A percentile compares a stretch with the other conserved stretches of the same genome.
Evolutionary conservation across 805 yeast species (phyloP).

Genomic region (Komagataella phaffii): DNA sequence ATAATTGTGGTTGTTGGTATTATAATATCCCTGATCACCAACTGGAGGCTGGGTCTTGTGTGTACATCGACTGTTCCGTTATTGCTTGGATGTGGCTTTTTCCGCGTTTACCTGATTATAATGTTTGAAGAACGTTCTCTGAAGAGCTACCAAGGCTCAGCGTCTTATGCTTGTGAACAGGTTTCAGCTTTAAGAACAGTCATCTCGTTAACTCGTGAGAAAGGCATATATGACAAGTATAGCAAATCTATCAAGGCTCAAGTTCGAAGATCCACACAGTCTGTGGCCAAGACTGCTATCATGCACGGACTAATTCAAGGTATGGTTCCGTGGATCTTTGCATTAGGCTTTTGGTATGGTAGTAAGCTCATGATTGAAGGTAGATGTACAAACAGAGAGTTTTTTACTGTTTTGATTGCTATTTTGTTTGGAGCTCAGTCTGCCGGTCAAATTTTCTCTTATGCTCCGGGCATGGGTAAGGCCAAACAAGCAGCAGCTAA

Average conservation of each 20-base stretch:
- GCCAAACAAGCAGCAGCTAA: background rate
- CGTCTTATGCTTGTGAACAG: background rate
- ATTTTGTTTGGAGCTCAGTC: background rate
- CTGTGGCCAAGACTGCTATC: background rate
- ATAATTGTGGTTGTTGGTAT: slow-evolving; percentile 42
- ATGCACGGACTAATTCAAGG: background rate
- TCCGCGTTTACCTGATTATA: background rate
- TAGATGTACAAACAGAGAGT: background rate
- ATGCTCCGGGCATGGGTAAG: background rate
- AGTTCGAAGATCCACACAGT: background rate
- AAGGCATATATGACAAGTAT: background rate
- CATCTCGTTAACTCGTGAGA: background rate
- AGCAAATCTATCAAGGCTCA: background rate
- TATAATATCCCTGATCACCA: slow-evolving; percentile 63
- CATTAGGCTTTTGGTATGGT: background rate
- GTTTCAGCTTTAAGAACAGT: background rate
- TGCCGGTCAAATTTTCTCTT: background rate
- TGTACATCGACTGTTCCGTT: slow-evolving; percentile 68
- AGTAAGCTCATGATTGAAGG: background rate
- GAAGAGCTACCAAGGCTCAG: background rate
- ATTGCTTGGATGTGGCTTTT: slow-evolving; percentile 21
- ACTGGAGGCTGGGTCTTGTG: slow-evolving; percentile 82
- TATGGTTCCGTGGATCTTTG: background rate
- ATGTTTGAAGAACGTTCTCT: background rate
- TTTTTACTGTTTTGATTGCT: background rate